phyloP scores from a whole-genome alignment of 148 eudicot genomes.

The Heliamphora exappendiculata region DNA sequence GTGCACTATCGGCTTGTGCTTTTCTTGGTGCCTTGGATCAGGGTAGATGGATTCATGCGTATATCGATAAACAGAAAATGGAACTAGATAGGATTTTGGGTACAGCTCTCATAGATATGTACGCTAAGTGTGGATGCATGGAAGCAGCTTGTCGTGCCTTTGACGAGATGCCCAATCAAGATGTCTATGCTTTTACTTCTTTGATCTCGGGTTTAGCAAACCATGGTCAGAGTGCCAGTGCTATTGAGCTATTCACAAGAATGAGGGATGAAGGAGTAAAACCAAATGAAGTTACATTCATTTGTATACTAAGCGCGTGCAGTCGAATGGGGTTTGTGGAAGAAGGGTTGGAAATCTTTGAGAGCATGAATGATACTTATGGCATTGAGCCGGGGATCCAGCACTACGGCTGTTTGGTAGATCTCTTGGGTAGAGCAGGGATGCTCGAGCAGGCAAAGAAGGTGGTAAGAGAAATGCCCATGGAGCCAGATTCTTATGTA shows the following conservation, averaged over 20 bases:
- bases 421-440: conserved; percentile 63
- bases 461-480: conserved; percentile 39
- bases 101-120: conserved; percentile 73
- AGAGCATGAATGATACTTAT: conserved; percentile 37
- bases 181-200: conserved; percentile 55
- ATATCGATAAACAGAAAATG: conserved; percentile 31
- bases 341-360: conserved; percentile 51
- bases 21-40: conserved; percentile 60
- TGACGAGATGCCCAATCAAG: conserved; percentile 39
- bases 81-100: conserved; percentile 48
- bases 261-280: conserved; percentile 44
- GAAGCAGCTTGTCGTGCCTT: conserved; percentile 44
- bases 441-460: conserved; percentile 47
- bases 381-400: conserved; percentile 45
- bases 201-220: conserved; percentile 64
- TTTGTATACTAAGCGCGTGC: conserved; percentile 50
- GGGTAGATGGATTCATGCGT: conserved; percentile 70
- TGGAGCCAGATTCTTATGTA: conserved; percentile 48
- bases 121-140: conserved; percentile 64
- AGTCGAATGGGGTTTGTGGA: conserved; percentile 50
- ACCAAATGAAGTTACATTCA: conserved; percentile 56
- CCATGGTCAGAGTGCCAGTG: conserved; percentile 41
- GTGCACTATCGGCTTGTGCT: conserved; percentile 60
- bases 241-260: conserved; percentile 39
- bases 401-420: conserved; percentile 66